Evolutionary conservation across 768 basidiomycete species (phyloP).

Genomic region (Suillus sp.): DNA sequence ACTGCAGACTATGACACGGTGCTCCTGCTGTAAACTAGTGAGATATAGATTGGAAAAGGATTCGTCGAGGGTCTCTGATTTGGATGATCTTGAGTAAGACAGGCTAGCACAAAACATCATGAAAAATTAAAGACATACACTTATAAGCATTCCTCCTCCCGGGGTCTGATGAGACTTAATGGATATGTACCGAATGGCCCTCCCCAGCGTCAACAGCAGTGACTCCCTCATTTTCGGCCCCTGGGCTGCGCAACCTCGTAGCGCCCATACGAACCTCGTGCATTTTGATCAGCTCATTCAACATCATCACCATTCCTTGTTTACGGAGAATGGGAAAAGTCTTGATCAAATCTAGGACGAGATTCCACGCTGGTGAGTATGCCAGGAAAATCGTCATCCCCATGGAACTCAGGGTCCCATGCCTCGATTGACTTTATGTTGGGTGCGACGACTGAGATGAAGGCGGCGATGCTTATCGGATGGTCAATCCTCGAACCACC

Average conservation of each 20-base stretch:
- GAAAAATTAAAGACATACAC: too few relatives aligned
- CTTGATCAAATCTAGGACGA: slow-evolving; percentile 25
- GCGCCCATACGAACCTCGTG: too few relatives aligned
- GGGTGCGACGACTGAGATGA: slow-evolving; percentile 32
- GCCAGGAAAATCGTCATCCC: neutral
- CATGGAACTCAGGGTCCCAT: slow-evolving; percentile 16
- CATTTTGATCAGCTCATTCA: neutral
- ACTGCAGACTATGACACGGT: neutral
- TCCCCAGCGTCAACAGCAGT: neutral
- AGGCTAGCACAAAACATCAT: too few relatives aligned
- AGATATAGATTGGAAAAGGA: neutral
- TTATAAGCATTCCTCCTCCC: too few relatives aligned
- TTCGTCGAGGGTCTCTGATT: neutral
- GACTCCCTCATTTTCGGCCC: neutral
- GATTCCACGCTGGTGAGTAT: slow-evolving; percentile 19
- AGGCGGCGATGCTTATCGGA: slow-evolving; percentile 18
- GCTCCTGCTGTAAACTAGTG: neutral
- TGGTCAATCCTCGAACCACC: neutral
- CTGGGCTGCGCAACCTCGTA: neutral
- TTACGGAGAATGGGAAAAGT: slow-evolving; percentile 21
- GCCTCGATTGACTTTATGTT: slow-evolving; percentile 29
- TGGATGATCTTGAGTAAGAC: neutral
- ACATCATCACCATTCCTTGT: neutral
- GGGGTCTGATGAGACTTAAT: too few relatives aligned
- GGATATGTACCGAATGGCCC: too few relatives aligned